Evolutionary conservation across 176 grass and related monocot species (phyloP), one percentile per base, ranked within the genome.

Genomic region (Lolium perenne): DNA sequence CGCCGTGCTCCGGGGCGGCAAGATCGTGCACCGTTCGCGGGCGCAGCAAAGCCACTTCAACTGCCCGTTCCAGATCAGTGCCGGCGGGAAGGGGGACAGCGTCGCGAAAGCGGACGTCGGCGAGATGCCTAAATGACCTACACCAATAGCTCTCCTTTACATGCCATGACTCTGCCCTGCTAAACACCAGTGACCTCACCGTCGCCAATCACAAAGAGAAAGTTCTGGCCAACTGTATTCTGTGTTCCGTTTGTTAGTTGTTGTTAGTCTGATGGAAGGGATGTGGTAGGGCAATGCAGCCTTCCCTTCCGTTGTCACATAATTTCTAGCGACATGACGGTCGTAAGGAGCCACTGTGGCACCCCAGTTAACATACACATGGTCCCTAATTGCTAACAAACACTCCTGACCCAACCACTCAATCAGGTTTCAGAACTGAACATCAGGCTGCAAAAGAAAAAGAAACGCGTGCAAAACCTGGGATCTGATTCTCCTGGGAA

Each of bases 61-160:
- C 69, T 22, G 10, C 20, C 85, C 78, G 22, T 47, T 54, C 67
- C 82, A 89, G 12, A 75, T 89, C 56, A 15, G 32, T 1, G 58
- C 63, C n/a, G 5, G 2, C 1, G 5, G 53, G 11, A 10, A 16
- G 29, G 65, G 43, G 18, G 11, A 25, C 5, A 18, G 43, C 12
- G 2, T 72, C 0, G 6, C 11, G 4, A 12, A 18, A 3, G 81
- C 51, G 14, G 43, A 45, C 20, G 82, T 74, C 43, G 68, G 74
- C 32, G 35, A 53, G 7, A 20, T 69, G 10, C 71, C 21, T 74
- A 26, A 74, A 26, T 74, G 71, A 45, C 45, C 45, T 25, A 47
- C 69, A 74, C 12, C 45, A 16, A 16, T 51, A 46, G 6, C 43
- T 8, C 71, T 12, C 40, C 41, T 72, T 46, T 47, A 46, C 69